Conservation (phyloP, 2,329 filamentous ascomycete genomes). For the Penicillium sp. region DNA sequence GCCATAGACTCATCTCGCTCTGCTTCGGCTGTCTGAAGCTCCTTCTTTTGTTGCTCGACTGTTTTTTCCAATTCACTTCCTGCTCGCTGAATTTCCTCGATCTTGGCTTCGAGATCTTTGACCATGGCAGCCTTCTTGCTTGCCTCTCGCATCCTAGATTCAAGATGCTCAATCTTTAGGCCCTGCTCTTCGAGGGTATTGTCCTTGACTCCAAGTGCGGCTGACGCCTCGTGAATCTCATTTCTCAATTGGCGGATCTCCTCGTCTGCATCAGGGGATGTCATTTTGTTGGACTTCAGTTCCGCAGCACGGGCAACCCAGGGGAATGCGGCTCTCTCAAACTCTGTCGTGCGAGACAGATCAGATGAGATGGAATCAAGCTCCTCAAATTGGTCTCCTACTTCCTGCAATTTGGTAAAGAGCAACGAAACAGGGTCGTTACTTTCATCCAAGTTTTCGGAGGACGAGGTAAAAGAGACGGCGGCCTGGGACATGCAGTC, state of each 20-base stretch:
- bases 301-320: conserved; percentile 83
- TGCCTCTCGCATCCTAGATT: conserved; percentile 81
- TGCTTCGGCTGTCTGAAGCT: conserved; percentile 38
- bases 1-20: conserved; percentile 44
- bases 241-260: conserved; percentile 78
- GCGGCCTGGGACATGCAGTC: conserved; percentile 52
- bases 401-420: conserved; percentile 62
- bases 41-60: conserved; percentile 39
- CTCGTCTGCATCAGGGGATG: conserved; percentile 79
- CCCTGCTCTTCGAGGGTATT: conserved; percentile 79
- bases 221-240: conserved; percentile 74
- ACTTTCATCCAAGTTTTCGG: conserved; percentile 29
- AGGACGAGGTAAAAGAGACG: conserved; percentile 25
- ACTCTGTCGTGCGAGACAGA: conserved; percentile 71
- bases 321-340: conserved; percentile 72
- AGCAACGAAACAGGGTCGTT: conserved; percentile 69
- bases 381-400: conserved; percentile 66
- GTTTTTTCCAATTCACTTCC: conserved; percentile 34
- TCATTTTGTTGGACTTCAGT: conserved; percentile 76
- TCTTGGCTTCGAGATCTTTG: conserved; percentile 45
- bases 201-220: conserved; percentile 69
- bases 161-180: conserved; percentile 91
- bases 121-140: conserved; percentile 66
- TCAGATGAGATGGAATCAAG: conserved; percentile 69
- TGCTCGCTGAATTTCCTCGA: conserved; percentile 41